Percentiles rank a stretch among this genome's conserved stretches.
Conservation (phyloP, 2,329 filamentous ascomycete species). For the Cytospora piceicola region DNA sequence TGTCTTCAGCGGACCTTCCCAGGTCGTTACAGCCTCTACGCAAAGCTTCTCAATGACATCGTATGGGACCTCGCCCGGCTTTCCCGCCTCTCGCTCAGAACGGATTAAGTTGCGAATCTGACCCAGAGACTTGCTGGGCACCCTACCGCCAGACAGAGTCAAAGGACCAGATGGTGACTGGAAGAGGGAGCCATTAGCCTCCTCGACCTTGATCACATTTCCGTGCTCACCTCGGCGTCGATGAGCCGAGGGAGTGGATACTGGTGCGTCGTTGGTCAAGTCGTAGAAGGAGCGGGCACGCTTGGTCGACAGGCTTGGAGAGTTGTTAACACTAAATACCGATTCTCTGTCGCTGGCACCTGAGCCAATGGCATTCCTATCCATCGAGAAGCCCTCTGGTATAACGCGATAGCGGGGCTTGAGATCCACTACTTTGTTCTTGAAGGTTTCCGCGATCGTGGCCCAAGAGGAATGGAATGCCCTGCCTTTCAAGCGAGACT, state of each 20-base stretch:
- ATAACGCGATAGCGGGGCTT: constrained; percentile 53
- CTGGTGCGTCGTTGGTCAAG: constrained; percentile 20
- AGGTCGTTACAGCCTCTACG: constrained; percentile 59
- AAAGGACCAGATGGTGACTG: constrained; percentile 24
- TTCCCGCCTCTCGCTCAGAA: constrained; percentile 57
- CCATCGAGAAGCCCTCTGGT: constrained; percentile 28
- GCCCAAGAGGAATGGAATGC: constrained; percentile 52
- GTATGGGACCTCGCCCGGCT: constrained; percentile 62
- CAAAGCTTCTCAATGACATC: constrained; percentile 64
- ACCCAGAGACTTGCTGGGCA: constrained; percentile 46
- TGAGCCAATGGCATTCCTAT: constrained; percentile 40
- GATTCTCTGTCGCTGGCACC: constrained; percentile 45
- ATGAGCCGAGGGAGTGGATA: constrained; percentile 19
- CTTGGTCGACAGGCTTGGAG: constrained; percentile 25
- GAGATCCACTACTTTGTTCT: constrained; percentile 48
- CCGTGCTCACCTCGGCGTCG: constrained; percentile 28
- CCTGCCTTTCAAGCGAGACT: constrained; percentile 55
- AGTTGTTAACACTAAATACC: constrained; percentile 34
- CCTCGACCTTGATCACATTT: constrained; percentile 35
- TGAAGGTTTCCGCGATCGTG: constrained; percentile 55
- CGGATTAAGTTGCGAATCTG: constrained; percentile 60
- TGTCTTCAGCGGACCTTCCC: constrained; percentile 56
- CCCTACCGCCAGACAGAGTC: constrained; percentile 17
- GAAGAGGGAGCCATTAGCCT: constrained; percentile 18
- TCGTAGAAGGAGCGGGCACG: constrained; percentile 22